Base-by-base conservation (phyloP, 352 stramenopile species). In the Phytophthora macrochlamydospora region DNA sequence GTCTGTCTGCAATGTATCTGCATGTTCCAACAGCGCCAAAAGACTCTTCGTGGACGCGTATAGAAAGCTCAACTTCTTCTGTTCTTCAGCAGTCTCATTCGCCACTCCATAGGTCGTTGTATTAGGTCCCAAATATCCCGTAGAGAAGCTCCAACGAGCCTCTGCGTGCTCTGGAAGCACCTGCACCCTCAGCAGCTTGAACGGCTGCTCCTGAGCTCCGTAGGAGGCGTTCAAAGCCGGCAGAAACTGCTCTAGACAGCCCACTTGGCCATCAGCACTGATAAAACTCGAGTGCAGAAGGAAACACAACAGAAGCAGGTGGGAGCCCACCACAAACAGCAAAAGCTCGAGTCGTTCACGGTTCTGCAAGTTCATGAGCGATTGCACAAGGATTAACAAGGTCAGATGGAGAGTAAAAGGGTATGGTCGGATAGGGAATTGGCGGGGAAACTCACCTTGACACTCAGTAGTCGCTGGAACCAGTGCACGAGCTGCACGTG, bases 221-320 rank as follows among this genome's bases (percentile, higher is more conserved):
- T 55, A 42, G 18, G 44, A 9, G 42, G 13, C 28, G 18, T 58
- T 38, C 59, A 43, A 11, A n/a, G 55, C 33, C 32, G 53, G 67
- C 2, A 76, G 63, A 56, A 77, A 78, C n/a, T 72, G 53, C 1
- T 44, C 43, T 1, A 92, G 56, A 59, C 84, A 92, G 24, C 73
- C 62, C 2, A 54, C 18, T 38, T 70, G 53, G 11, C 60, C 65
- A 0, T 67, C 37, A 2, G 60, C 40, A 37, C 63, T 73, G 24
- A 85, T 55, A 59, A 92, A 93, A 56, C 77, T 90, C 51, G 71
- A 31, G 57, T 93, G 85, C 7, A 91, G 63, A 35, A 87, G 60
- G 40, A 59, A 75, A 35, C 76, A 71, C 35, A 91, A 67, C 54
- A 78, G 60, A 51, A 91, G 55, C 9, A 87, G 56, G 56, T 88